Conservation (phyloP, 2,329 filamentous ascomycete genomes). For the Graphilbum sp. region DNA sequence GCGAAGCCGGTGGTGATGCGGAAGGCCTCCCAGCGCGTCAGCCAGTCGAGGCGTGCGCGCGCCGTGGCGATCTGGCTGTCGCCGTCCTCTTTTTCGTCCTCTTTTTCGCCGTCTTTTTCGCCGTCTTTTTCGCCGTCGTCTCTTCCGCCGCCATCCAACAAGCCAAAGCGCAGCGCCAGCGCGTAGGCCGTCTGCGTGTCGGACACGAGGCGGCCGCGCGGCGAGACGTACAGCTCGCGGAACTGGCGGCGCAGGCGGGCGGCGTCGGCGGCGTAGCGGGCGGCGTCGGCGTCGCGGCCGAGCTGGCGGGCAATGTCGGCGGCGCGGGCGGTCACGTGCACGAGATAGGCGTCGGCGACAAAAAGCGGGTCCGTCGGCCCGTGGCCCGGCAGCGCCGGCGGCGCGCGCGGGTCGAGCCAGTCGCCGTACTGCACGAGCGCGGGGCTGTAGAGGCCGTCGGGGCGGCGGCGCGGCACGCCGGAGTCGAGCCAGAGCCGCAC, state of each 20-base stretch:
- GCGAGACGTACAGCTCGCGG: slow-evolving; percentile 13
- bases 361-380: slow-evolving; percentile 17
- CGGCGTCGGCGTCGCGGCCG: no score
- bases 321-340: slow-evolving; percentile 18
- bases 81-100: no score
- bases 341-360: slow-evolving; percentile 22
- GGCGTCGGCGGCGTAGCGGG: slow-evolving; percentile 9
- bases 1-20: slow-evolving; percentile 13
- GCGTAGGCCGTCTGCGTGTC: slow-evolving; percentile 15
- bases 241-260: slow-evolving; percentile 11
- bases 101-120: no score
- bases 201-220: slow-evolving; percentile 8
- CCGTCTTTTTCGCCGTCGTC: no score
- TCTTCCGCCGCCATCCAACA: no score
- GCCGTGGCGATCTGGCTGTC: background rate
- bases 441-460: slow-evolving; percentile 18
- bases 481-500: slow-evolving; percentile 15
- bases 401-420: slow-evolving; percentile 24
- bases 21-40: slow-evolving; percentile 6
- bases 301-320: no score
- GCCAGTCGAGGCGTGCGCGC: background rate
- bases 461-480: slow-evolving; percentile 8
- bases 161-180: slow-evolving; percentile 13
- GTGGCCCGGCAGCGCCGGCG: slow-evolving; percentile 16
- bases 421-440: slow-evolving; percentile 19